A percentile compares a stretch with the other conserved stretches of the same genome.
phyloP scores from a whole-genome alignment of 73 alveolate species.

The Paramecium sonneborni region DNA sequence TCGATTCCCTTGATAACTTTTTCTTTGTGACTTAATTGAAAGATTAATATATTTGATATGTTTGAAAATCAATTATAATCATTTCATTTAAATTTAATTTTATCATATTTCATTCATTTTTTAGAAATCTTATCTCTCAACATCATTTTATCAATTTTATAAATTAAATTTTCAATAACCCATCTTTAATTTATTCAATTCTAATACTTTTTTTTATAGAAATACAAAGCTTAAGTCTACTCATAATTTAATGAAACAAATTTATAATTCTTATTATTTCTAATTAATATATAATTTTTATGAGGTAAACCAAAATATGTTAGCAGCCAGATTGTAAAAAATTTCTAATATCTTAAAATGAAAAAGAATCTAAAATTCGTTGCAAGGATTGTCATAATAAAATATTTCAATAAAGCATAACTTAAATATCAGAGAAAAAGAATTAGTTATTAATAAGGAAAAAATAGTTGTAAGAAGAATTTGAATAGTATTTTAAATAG shows the following conservation, averaged over 20 bases:
- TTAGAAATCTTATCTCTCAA: too few species aligned
- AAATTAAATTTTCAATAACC: too few species aligned
- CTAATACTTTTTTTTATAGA: too few species aligned
- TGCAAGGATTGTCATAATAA: neutral
- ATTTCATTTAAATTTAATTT: too few species aligned
- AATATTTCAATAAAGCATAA: neutral
- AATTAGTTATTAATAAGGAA: neutral
- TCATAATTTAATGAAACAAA: too few species aligned
- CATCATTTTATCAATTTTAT: too few species aligned
- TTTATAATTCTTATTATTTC: too few species aligned
- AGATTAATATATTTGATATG: neutral
- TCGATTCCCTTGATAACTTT: neutral
- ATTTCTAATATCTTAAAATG: neutral
- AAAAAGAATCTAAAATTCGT: neutral
- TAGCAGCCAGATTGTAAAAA: neutral
- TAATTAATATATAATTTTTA: neutral
- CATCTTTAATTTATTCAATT: too few species aligned
- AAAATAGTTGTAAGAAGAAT: neutral
- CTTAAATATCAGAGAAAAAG: neutral
- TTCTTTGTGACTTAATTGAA: constrained; percentile 17
- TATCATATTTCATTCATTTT: too few species aligned
- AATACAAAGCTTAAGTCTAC: too few species aligned
- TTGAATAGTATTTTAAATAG: neutral
- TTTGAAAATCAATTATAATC: too few species aligned
- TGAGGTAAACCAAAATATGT: neutral